Base-by-base conservation (phyloP, 108 stramenopile genomes). In the Pseudonitzschia delicatissima region DNA sequence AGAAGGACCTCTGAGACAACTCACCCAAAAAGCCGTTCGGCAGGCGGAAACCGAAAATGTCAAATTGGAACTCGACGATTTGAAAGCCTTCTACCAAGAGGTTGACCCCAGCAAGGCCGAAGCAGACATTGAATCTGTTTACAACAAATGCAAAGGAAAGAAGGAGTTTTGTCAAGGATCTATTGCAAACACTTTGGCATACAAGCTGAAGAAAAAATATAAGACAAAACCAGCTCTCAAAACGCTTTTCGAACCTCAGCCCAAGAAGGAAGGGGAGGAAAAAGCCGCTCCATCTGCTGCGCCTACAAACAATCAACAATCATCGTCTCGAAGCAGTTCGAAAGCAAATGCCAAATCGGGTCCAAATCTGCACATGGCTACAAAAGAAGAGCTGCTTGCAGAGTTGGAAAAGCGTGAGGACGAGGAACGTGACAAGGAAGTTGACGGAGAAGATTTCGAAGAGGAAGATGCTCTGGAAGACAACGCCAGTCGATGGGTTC, bases 181-280 rank as follows among this genome's bases (percentile, higher is more conserved):
- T 18, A 82, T 87, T 9, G 93, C 93, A 35, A 78, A 71, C 59
- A 77, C 83, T 23, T 71, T 96, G 50, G 85, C 72, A 6, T 80
- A 84, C 53, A 86, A 88, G 67, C 72, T 96, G 66, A 88, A 90
- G 74, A 86, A 92, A 57, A 96, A 96, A 63, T 96, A 95, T 67
- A 72, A 83, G 13, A 62, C 70, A 51, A 78, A 67, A 20, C 93
- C 93, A 0, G 72, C 77, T 64, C 68, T 76, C 1, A 58, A 58
- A 25, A 61, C 63, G 35, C 81, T 91, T 15, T 92, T 90, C 62
- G 66, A 69, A 33, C 70, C 72, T 1, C 62, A 74, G 20, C 32
- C 47, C 50, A 50, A 57, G 50, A 57, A 72, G 32, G 69, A 68
- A 2, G 57, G 42, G 17, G 23, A 61, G 52, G 69, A 31, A 47